phyloP scores from a whole-genome alignment of 148 eudicot species.

The Rhododendron mucronatum region DNA sequence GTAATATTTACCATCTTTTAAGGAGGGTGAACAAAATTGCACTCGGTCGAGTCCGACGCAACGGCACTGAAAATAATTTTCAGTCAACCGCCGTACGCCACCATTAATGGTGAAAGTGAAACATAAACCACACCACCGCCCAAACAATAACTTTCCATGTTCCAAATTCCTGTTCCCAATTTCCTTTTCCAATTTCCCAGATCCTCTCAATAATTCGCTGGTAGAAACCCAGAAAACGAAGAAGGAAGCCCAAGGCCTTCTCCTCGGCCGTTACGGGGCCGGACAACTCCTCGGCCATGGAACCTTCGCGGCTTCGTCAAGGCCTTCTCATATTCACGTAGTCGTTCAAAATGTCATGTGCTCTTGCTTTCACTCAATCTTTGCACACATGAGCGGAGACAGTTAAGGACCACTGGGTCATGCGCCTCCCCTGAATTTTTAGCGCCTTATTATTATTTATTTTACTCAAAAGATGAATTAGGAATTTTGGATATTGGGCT shows the following conservation, averaged over 20 bases:
- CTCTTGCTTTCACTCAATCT: too few relatives aligned
- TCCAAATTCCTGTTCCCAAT: not conserved
- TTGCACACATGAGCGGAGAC: too few relatives aligned
- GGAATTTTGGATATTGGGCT: too few relatives aligned
- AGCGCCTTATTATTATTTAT: too few relatives aligned
- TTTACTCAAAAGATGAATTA: too few relatives aligned
- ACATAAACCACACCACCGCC: not conserved
- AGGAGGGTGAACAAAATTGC: too few relatives aligned
- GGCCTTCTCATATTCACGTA: slow-evolving; percentile 19
- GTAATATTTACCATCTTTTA: too few relatives aligned
- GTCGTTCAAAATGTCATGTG: too few relatives aligned
- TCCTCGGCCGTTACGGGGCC: slow-evolving; percentile 43
- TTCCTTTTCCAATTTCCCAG: not conserved
- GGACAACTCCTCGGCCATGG: slow-evolving; percentile 21
- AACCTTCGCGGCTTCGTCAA: slow-evolving; percentile 12
- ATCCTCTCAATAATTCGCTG: too few relatives aligned
- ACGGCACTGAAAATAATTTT: too few relatives aligned
- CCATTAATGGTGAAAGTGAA: not conserved
- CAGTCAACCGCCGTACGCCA: not conserved
- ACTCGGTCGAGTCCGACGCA: not conserved
- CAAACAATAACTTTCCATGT: not conserved
- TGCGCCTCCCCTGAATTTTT: too few relatives aligned
- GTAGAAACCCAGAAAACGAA: not conserved
- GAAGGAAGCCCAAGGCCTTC: slow-evolving; percentile 19
- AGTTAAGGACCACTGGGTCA: too few relatives aligned